Percentiles rank a stretch among this genome's conserved stretches.
Evolutionary conservation across 2,329 filamentous ascomycete genomes (phyloP).

Genomic region (Penicillium sp.): DNA sequence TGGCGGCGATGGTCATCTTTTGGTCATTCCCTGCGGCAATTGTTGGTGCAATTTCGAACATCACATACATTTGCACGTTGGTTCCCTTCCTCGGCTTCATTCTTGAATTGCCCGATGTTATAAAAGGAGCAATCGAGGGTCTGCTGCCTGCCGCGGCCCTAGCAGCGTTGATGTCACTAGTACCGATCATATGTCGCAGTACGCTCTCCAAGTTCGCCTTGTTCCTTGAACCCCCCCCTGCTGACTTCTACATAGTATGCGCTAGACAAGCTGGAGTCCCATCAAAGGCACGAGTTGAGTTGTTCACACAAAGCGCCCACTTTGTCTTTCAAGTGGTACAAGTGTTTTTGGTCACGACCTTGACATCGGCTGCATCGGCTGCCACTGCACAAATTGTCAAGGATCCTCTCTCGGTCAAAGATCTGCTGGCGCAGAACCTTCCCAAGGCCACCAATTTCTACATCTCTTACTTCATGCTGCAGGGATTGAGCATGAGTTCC

Average conservation of each 20-base stretch:
- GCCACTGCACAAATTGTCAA: conserved; percentile 64
- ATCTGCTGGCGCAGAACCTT: conserved; percentile 68
- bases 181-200: conserved; percentile 78
- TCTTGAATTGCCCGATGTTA: conserved; percentile 62
- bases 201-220: conserved; percentile 30
- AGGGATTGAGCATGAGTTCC: conserved; percentile 75
- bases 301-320: conserved; percentile 88
- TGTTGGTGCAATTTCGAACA: conserved; percentile 84
- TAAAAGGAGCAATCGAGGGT: conserved; percentile 79
- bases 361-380: conserved; percentile 76
- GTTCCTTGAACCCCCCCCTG: not conserved
- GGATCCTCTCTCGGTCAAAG: conserved; percentile 62
- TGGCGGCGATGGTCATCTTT: conserved; percentile 78
- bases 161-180: conserved; percentile 79
- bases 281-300: conserved; percentile 73
- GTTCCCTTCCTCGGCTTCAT: conserved; percentile 70
- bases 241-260: conserved; percentile 52
- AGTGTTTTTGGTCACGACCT: conserved; percentile 82
- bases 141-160: conserved; percentile 77
- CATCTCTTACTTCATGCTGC: conserved; percentile 89
- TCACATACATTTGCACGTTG: conserved; percentile 60
- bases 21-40: conserved; percentile 75
- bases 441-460: conserved; percentile 93
- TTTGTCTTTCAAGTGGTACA: conserved; percentile 73
- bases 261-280: conserved; percentile 78